Evolutionary conservation across 116 monocot genomes (phyloP), one percentile per base, ranked within the genome.

Genomic region (Phalaenopsis hybrid): DNA sequence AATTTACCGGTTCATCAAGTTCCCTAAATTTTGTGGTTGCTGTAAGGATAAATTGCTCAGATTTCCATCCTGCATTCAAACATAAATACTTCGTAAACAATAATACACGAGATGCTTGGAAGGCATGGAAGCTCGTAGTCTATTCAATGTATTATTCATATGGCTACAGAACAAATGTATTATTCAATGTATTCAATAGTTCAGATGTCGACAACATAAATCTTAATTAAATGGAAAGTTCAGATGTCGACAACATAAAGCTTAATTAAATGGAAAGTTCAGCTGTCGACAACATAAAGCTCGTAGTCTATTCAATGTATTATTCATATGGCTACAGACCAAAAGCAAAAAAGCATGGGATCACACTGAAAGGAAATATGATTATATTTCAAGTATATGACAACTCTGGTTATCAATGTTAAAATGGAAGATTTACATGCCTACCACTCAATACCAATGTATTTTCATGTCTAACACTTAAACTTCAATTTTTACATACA

Each of bases 11-110:
- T 51, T 77, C 77, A 51, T 51, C 4, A 77, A 12, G 23, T 10
- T 28, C 28, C 77, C 77, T 2, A 31, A 11, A 31, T 51, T 77
- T 77, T 77, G 77, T 51, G 44, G 46, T 46, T 77, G 77, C 44
- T 77, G 77, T 77, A 52, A 4, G 31, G 8, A 28, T 51, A 77
- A 18, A 51, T 48, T 77, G 12, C 28, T 51, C 4, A 28, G 9
- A 77, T 77, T 77, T 52, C 77, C 77, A 28, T 77, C 77, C 77
- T 77, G 77, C 51, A 7, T 50, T 52, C 31, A 77, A 77, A 45
- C 75, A 75, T 45, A 75, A 18, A 45, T 44, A 13, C 5, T 44
- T 20, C 6, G 23, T 72, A 72, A 34, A 72, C 59, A 45, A 17
- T 5, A 46, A 18, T 44, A 16, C 44, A n/a, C 20, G n/a, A 20